phyloP scores from a whole-genome alignment of 108 stramenopile genomes.

The Pseudonitzschia pungens region DNA sequence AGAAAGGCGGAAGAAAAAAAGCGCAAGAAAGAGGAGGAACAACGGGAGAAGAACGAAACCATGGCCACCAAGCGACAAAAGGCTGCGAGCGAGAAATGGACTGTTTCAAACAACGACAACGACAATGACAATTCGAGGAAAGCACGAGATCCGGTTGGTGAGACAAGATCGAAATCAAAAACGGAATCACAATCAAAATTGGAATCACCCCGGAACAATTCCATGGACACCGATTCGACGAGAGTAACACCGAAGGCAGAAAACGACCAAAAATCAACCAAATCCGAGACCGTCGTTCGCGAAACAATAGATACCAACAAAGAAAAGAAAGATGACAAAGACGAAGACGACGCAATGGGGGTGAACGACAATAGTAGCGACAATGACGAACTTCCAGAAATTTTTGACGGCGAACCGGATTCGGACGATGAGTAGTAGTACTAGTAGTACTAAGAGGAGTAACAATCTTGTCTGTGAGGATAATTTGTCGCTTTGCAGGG shows the following conservation, averaged over 20 bases:
- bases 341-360: slow-evolving; percentile 7
- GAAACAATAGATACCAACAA: not conserved
- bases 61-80: slow-evolving; percentile 8
- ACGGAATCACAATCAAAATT: not conserved
- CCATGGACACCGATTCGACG: slow-evolving; percentile 1
- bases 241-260: not conserved
- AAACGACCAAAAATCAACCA: not conserved
- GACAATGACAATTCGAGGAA: too few relatives aligned
- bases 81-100: not conserved
- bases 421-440: slow-evolving; percentile 48
- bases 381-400: slow-evolving; percentile 41
- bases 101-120: too few relatives aligned
- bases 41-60: not conserved
- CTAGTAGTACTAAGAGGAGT: too few relatives aligned
- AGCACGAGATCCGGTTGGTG: not conserved
- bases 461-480: too few relatives aligned
- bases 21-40: slow-evolving; percentile 13
- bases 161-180: not conserved
- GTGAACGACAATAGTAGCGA: slow-evolving; percentile 15
- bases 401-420: slow-evolving; percentile 47
- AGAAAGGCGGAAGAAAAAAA: slow-evolving; percentile 26
- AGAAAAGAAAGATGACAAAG: slow-evolving; percentile 1
- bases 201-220: not conserved
- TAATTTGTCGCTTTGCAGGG: too few relatives aligned
- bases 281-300: too few relatives aligned